A percentile compares a stretch with the other conserved stretches of the same genome.
Evolutionary conservation across 257 asterid species (phyloP).

Genomic region (Leonotis leonurus): DNA sequence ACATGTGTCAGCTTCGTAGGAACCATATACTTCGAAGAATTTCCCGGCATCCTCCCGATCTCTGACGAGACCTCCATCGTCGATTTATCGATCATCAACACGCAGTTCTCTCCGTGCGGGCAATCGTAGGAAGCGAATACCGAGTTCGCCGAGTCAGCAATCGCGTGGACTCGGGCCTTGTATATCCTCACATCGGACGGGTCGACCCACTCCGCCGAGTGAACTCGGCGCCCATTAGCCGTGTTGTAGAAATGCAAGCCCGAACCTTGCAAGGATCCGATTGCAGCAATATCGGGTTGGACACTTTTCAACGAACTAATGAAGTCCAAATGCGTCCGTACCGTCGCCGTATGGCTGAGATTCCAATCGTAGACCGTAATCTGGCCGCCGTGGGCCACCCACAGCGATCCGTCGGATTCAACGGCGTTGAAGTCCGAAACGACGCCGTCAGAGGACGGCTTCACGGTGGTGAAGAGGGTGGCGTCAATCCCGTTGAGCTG

Average conservation of each 20-base stretch:
- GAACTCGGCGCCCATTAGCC: conserved; percentile 63
- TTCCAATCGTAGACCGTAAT: conserved; percentile 87
- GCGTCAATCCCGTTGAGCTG: conserved; percentile 65
- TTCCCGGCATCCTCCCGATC: conserved; percentile 67
- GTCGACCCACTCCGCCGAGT: conserved; percentile 76
- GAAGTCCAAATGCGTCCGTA: conserved; percentile 72
- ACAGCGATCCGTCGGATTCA: conserved; percentile 66
- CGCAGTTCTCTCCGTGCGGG: conserved; percentile 74
- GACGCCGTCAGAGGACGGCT: conserved; percentile 55
- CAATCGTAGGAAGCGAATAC: conserved; percentile 72
- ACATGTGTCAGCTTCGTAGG: conserved; percentile 57
- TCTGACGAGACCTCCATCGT: conserved; percentile 48
- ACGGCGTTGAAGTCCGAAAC: conserved; percentile 76
- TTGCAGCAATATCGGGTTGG: conserved; percentile 49
- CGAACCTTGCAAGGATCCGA: conserved; percentile 49
- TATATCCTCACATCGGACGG: conserved; percentile 77
- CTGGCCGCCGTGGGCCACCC: conserved; percentile 93
- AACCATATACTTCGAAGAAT: conserved; percentile 58
- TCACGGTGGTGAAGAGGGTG: conserved; percentile 40
- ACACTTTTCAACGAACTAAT: conserved; percentile 41
- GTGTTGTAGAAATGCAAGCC: conserved; percentile 71
- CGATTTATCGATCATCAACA: conserved; percentile 59
- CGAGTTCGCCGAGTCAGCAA: conserved; percentile 44
- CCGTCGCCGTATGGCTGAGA: conserved; percentile 51
- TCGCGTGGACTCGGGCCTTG: conserved; percentile 70